Evolutionary conservation across 352 stramenopile species (phyloP), one percentile per base, ranked within the genome.

Genomic region (Phytophthora melonis): DNA sequence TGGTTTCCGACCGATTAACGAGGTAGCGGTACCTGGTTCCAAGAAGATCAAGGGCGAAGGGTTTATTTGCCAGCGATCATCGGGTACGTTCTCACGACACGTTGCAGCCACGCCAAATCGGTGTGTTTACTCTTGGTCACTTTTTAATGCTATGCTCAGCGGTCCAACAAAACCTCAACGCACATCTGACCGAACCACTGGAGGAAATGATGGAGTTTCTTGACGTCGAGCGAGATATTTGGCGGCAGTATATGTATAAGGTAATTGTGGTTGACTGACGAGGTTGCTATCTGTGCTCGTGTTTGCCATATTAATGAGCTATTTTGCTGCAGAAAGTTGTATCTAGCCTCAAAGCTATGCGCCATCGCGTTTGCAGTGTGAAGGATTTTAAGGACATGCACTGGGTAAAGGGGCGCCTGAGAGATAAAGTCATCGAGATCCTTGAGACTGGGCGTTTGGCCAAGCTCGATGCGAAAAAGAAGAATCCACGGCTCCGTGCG

Each of bases 181-280:
- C 84, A 9, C 89, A 94, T 69, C 69, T 96, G 69, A 96, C 87
- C 0, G 84, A 86, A 32, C 87, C 85, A 30, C 62, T 94, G 5
- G 85, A 96, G 66, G 85, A 94, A 56, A 79, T 96, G 34, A 93
- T 96, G 76, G 86, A 92, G 74, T 96, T 89, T 68, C 65, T 96
- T 4, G 77, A 90, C 25, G 86, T 93, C 10, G 89, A 96, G 58
- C 75, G 77, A 16, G 88, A 94, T 57, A 79, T 91, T 27, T 94
- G 89, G 89, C 75, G 89, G 18, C 85, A 91, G 58, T 93, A 93
- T 55, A 92, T 88, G 73, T 94, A 96, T 74, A 96, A 94, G 74
- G 86, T 92, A 59, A 52, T 49, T 41, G 27, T 6, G 16, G 8
- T 45, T 19, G 39, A 55, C 52, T 13, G 1, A 6, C 5, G 0